Evolutionary conservation across 2,329 filamentous ascomycete species (phyloP), one percentile per base, ranked within the genome.

Genomic region (Xylaria sp.): DNA sequence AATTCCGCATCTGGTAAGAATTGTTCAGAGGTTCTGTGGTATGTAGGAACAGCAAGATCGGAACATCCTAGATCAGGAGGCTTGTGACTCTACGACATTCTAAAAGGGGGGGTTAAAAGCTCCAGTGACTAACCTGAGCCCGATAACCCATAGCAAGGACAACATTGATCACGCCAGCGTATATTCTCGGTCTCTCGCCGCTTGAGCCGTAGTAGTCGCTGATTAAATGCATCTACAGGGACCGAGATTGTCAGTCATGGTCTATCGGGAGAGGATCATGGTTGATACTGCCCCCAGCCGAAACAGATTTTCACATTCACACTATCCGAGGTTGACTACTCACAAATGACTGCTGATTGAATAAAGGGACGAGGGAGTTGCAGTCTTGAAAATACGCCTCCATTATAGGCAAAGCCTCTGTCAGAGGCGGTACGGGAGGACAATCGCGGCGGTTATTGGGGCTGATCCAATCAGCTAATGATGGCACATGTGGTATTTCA

Each of bases 111-210:
- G n/a, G n/a, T n/a, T n/a, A n/a, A n/a, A n/a, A n/a, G n/a, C n/a
- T n/a, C n/a, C n/a, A n/a, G n/a, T n/a, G n/a, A n/a, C n/a, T n/a
- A n/a, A n/a, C n/a, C n/a, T n/a, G n/a, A n/a, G n/a, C 61, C 9
- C 77, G 74, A 45, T 79, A 77, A 1, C 77, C 78, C 4, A 82
- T 71, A 3, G 80, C 80, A 45, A 81, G 69, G 27, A 80, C 78
- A 36, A 79, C 75, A 10, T 81, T 79, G 20, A 82, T 78, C 13
- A 79, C 77, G 0, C 80, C 80, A 77, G 79, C 81, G 1, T 71
- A 68, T 1, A 74, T 75, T 53, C 70, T 72, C 22, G 75, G 69
- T 2, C 74, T 72, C 47, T 70, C 68, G 1, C 72, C 62, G 2
- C 65, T 50, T 2, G 73, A 64, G 2, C 71, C 73, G 50, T 81